Evolutionary conservation across 164 flowering plant species (phyloP).

Genomic region (Aristolochia contorta): DNA sequence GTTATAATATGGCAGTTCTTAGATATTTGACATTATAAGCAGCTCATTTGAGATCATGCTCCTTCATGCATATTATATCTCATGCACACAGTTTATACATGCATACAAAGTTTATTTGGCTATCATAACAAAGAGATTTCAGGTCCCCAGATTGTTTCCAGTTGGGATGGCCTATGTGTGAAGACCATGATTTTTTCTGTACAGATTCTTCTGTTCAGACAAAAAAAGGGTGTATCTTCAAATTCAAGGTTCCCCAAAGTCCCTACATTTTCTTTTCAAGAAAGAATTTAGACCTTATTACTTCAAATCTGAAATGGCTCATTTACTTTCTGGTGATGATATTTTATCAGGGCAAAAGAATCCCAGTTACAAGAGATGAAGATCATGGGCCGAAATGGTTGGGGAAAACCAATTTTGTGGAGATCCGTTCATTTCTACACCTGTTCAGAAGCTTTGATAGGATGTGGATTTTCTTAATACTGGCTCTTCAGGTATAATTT

Average conservation of each 20-base stretch:
- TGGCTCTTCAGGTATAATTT: conserved; percentile 69
- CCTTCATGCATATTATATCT: no score
- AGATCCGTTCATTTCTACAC: conserved; percentile 88
- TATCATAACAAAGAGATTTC: background rate
- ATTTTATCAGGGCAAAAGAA: conserved; percentile 16
- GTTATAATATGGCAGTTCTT: no score
- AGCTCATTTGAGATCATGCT: no score
- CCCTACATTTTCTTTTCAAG: background rate
- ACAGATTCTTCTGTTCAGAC: conserved; percentile 1
- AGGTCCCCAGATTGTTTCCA: conserved; percentile 66
- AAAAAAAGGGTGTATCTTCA: background rate
- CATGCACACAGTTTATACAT: no score
- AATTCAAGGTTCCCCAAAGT: conserved; percentile 1
- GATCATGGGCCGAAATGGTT: conserved; percentile 44
- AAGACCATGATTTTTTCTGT: conserved; percentile 42
- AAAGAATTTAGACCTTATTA: background rate
- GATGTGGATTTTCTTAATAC: conserved; percentile 76
- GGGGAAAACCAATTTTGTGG: conserved; percentile 95
- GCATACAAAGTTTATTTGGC: no score
- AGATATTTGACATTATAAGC: no score
- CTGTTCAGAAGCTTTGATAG: conserved; percentile 92
- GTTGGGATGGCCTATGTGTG: conserved; percentile 65
- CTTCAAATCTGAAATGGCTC: background rate
- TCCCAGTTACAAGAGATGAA: conserved; percentile 12
- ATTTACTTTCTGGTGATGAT: background rate